Evolutionary conservation across 345 rosid genomes (phyloP), one percentile per base, ranked within the genome.

Genomic region (Mallotus nudiflorus): DNA sequence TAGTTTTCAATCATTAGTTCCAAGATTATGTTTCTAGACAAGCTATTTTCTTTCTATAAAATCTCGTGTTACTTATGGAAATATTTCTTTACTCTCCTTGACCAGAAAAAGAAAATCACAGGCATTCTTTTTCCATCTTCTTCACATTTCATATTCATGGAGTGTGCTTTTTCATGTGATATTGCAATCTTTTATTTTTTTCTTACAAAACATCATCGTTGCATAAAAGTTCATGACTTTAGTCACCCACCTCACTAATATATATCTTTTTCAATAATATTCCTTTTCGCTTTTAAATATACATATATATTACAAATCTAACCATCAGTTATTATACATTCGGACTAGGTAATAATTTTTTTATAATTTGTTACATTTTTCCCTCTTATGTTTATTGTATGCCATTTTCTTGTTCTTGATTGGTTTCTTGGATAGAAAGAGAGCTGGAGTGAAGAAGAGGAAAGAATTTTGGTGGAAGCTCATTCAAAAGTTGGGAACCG

Each of bases 371-470:
- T 56, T 13, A 0, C 2, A 1, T 52, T 0, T 22, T 20, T 9
- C 25, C 8, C 25, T 4, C 6, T 6, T 16, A 37, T 20, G 24
- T 44, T 12, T 24, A 1, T 22, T 1, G 1, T 2, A 51, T 20
- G 22, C 24, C 55, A 51, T 45, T 3, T 48, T 46, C 68, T 70
- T 68, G 24, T 64, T 58, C 10, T 49, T 56, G 33, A 24, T 57
- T 15, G 39, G 52, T 42, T 19, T 42, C 39, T 55, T 70, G 18
- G 57, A 3, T 80, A 94, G 99, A 94, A 94, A 72, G 97, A 94
- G 67, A 82, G 93, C 71, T 92, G 99, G 97, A 90, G 82, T 58
- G 97, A 91, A 74, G 92, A 92, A 79, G 98, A 94, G 73, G 97
- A 94, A 80, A 88, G 70, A 57, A 70, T 81, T 49, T 69, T 94